Base-by-base conservation (phyloP, 2,329 filamentous ascomycete species). In the Aspergillus puulaauensis region DNA sequence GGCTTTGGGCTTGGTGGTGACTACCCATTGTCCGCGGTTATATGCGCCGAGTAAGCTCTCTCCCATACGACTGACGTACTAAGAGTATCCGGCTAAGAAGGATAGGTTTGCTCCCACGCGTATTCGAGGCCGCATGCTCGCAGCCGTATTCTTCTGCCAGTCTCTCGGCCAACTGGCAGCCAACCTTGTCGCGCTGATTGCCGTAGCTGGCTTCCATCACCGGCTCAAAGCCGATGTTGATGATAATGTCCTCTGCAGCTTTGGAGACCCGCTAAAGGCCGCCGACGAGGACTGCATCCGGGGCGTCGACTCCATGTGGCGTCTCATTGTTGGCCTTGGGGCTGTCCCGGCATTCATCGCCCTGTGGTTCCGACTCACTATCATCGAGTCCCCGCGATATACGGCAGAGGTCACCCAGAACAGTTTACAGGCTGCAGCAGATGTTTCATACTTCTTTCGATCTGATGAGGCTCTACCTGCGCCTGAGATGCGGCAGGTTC, bases 101-200 rank as follows among this genome's bases (percentile, higher is more conserved):
- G n/a, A 9, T 33, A 62, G 60, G 39, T 87, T 81, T 78, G 73
- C 68, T 48, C 61, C 62, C 15, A 68, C 60, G 3, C 61, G 56
- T 11, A 60, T 62, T 17, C 81, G 90, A 72, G 90, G 90, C 62
- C 89, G 89, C 62, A 93, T 93, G 87, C 91, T 93, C 85, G 89
- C 86, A 41, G 82, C 88, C 21, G 90, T 93, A 55, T 93, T 93
- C 68, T 88, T 90, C 66, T 92, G 91, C 88, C 90, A 95, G 73
- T 90, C 90, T 63, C 82, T 93, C 50, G 90, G 90, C 19, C 90
- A 93, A 74, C 85, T 93, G 50, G 80, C 80, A 23, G 90, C 88
- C 49, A 89, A 89, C 52, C 82, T 93, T 40, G 82, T 93, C 63
- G 87, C 90, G 73, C 80, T 93, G 48, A 89, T 93, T 68, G 82